phyloP scores from a whole-genome alignment of 73 alveolate species.

The Paramecium bursaria region DNA sequence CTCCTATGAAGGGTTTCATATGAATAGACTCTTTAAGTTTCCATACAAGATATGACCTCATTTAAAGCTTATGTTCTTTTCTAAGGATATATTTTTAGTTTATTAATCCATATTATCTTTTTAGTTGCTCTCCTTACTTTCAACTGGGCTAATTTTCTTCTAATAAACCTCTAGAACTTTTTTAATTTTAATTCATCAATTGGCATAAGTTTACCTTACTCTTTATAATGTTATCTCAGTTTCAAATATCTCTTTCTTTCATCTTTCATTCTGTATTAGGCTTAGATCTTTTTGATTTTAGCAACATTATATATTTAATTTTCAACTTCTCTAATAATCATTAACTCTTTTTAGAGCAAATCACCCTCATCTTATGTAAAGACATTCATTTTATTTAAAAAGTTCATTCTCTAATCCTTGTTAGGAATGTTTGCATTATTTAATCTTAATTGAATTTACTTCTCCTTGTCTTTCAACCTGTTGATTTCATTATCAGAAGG shows the following conservation, averaged over 20 bases:
- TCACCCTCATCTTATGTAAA: constrained; percentile 6
- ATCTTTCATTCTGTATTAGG: constrained; percentile 38
- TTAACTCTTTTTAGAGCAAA: constrained; percentile 36
- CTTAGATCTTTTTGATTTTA: constrained; percentile 15
- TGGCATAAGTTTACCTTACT: constrained; percentile 25
- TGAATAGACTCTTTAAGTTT: not conserved
- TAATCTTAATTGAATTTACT: not conserved
- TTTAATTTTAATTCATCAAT: constrained; percentile 47
- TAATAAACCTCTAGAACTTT: constrained; percentile 5
- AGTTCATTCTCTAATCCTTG: constrained; percentile 25
- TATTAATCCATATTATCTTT: not conserved
- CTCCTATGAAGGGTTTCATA: not conserved
- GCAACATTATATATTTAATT: constrained; percentile 13
- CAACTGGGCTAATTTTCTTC: not conserved
- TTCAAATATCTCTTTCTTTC: constrained; percentile 27
- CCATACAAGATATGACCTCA: not conserved
- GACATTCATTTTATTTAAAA: not conserved
- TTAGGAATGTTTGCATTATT: not conserved
- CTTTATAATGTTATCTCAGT: constrained; percentile 3
- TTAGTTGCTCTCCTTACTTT: constrained; percentile 21
- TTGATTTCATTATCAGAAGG: constrained; percentile 53
- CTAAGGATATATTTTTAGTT: constrained; percentile 33
- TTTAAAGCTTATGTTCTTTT: not conserved
- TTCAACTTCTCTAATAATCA: constrained; percentile 36
- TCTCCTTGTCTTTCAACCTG: not conserved